Evolutionary conservation across 2,329 filamentous ascomycete species (phyloP).

Genomic region (Nemania diffusa): DNA sequence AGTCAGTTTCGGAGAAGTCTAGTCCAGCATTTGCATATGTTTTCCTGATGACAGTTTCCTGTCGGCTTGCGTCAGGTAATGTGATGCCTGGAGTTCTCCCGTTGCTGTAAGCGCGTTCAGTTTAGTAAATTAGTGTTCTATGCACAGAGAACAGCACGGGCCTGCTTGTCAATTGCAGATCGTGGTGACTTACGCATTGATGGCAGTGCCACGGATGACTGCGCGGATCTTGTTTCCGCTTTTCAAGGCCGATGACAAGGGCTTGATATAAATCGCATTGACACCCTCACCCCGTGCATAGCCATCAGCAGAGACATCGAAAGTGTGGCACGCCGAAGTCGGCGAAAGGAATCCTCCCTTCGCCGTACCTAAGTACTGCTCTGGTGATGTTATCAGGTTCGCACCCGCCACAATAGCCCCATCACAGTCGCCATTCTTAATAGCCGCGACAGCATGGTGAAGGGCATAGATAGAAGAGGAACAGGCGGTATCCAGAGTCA

Average conservation of each 20-base stretch:
- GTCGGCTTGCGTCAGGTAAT: slow-evolving; percentile 52
- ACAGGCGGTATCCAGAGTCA: slow-evolving; percentile 49
- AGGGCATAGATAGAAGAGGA: slow-evolving; percentile 46
- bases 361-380: slow-evolving; percentile 35
- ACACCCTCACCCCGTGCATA: slow-evolving; percentile 4
- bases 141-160: no score
- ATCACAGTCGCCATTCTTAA: slow-evolving; percentile 39
- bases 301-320: slow-evolving; percentile 4
- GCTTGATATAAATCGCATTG: background rate
- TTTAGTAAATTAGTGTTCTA: background rate
- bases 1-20: background rate
- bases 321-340: slow-evolving; percentile 25
- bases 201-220: slow-evolving; percentile 32
- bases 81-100: slow-evolving; percentile 59
- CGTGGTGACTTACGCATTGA: slow-evolving; percentile 37
- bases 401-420: slow-evolving; percentile 41
- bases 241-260: slow-evolving; percentile 48
- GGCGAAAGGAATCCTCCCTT: slow-evolving; percentile 51
- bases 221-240: slow-evolving; percentile 32
- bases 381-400: slow-evolving; percentile 42
- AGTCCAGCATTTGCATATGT: slow-evolving; percentile 51
- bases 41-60: slow-evolving; percentile 50
- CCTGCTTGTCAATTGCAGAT: no score
- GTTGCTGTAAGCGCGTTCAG: slow-evolving; percentile 48
- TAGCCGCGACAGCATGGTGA: slow-evolving; percentile 36